Percentiles rank a stretch among this genome's conserved stretches.
Evolutionary conservation across 2,329 filamentous ascomycete species (phyloP).

Genomic region (Hirsutella thompsonii): DNA sequence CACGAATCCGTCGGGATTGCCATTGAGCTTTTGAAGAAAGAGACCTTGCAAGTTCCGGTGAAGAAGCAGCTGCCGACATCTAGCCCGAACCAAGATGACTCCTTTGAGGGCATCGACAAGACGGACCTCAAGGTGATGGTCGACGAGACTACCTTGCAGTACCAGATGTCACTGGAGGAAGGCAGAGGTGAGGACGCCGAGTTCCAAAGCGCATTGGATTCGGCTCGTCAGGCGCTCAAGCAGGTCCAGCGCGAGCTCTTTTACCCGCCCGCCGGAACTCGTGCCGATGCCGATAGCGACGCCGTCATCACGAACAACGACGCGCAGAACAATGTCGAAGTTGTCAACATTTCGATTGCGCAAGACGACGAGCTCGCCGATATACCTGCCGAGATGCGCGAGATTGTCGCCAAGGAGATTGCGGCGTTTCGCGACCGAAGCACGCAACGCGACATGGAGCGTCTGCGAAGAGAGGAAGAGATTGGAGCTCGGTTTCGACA

Average conservation of each 20-base stretch:
- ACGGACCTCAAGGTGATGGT: conserved; percentile 59
- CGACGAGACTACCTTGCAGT: conserved; percentile 71
- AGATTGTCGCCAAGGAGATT: conserved; percentile 88
- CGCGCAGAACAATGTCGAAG: conserved; percentile 57
- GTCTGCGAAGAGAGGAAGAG: conserved; percentile 79
- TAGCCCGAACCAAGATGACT: conserved; percentile 28
- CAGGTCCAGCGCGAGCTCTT: conserved; percentile 59
- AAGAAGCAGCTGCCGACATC: conserved; percentile 53
- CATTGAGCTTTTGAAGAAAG: conserved; percentile 69
- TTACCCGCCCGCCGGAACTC: conserved; percentile 41
- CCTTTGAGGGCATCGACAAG: conserved; percentile 50
- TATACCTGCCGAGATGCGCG: conserved; percentile 91
- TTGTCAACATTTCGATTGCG: conserved; percentile 78
- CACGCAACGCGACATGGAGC: conserved; percentile 76
- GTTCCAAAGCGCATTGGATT: conserved; percentile 54
- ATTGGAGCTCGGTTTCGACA: conserved; percentile 75
- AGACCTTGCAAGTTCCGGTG: conserved; percentile 70
- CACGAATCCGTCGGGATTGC: conserved; percentile 76
- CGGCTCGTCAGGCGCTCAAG: conserved; percentile 54
- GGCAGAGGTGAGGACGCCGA: conserved; percentile 49
- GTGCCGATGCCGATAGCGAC: conserved; percentile 53
- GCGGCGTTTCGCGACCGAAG: conserved; percentile 88
- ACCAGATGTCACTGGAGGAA: conserved; percentile 70
- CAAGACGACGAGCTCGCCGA: conserved; percentile 90
- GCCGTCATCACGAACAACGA: conserved; percentile 43